Evolutionary conservation across 345 rosid genomes (phyloP), one percentile per base, ranked within the genome.

Genomic region (Brassica cretica): DNA sequence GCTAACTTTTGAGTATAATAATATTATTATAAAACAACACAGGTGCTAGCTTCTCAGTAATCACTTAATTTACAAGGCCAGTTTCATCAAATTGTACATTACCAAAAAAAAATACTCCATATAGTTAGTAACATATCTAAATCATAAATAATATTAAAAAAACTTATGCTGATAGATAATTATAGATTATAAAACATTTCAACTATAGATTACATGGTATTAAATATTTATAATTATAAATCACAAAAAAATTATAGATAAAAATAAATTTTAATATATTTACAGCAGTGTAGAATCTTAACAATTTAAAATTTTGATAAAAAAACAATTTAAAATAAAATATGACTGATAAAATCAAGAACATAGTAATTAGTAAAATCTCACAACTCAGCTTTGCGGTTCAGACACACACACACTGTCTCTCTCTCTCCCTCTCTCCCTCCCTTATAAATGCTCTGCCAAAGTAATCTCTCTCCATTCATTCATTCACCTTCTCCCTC

Each of bases 381-480:
- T 49, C 15, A 49, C 55, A 49, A n/a, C 16, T 49, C 16, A 49
- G 56, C 56, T 49, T 49, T 49, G 5, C 6, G 56, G 18, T 5
- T 49, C 56, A 49, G 56, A 49, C 18, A 49, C 56, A 49, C 16
- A 49, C 55, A 44, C 1, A 41, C 2, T 10, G 11, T 1, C 49
- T 9, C 49, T 41, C 14, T 16, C 73, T 59, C 64, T 1, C 49
- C 2, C 49, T 41, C 14, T 16, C 73, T 59, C 64, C 59, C 70
- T 63, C 61, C 82, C 78, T 79, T 79, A 79, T 79, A 79, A 69
- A 79, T 74, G 66, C 64, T 74, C 12, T 27, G 75, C 14, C 82
- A 68, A 79, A 68, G 75, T 6, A 69, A 74, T 69, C 78, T 74
- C 82, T 79, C 82, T 73, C 78, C 82, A 74, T 74, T 74, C 82